Evolutionary conservation across 306 rosid species (phyloP), one percentile per base, ranked within the genome.

Genomic region (Casuarina glauca): DNA sequence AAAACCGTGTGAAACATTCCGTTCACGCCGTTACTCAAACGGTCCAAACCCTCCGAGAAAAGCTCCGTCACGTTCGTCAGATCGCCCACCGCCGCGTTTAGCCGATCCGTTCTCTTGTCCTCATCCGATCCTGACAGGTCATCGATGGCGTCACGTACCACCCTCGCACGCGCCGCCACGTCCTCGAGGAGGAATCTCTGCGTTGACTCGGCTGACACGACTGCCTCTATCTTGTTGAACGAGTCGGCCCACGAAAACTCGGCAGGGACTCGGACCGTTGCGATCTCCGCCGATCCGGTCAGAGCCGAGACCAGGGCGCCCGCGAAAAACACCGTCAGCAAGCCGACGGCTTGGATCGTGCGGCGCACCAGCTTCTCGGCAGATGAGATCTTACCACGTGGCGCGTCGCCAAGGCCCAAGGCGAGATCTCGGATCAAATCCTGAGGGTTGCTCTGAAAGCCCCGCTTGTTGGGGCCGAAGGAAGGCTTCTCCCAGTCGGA

Each of bases 201-300:
- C 4, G 9, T 39, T 36, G 43, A 68, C 72, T 68, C 50, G 17
- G 35, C 3, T 2, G 71, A 32, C 9, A 66, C 20, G 9, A 49
- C n/a, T 9, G 50, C 16, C 52, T 41, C 12, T 6, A 68, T 11
- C 12, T 7, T 3, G 51, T 68, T 68, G 15, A 68, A 68, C 72
- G 72, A 68, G 52, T 68, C 72, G n/a, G 51, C 72, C 72, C 72
- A 68, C 51, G 46, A 43, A 44, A 68, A 68, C 72, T 68, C 72
- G 13, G 51, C 72, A 6, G 72, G 52, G 3, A 68, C 52, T 68
- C 38, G 49, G 51, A 68, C 51, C 32, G 72, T 2, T 2, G 42
- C 52, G 5, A 68, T 16, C 52, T 43, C 49, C 10, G 51, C 26
- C 51, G 19, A 41, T 20, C 72, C 72, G 72, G n/a, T 10, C 19